Evolutionary conservation across 2,329 filamentous ascomycete species (phyloP), one percentile per base, ranked within the genome.

Genomic region (Penicillium concentricum): DNA sequence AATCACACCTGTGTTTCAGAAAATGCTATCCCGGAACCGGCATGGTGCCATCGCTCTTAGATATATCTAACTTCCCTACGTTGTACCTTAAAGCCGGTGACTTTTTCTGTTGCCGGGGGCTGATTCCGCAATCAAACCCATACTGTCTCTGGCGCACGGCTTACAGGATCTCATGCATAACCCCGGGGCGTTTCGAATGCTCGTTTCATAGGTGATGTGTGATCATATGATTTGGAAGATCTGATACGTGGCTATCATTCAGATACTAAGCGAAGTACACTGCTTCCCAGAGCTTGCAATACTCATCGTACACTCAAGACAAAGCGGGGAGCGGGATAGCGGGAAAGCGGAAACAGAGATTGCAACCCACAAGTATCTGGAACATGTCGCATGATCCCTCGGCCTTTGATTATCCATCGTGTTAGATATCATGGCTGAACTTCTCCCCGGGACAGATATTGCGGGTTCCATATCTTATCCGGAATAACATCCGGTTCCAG

Each of bases 1-100:
- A 58, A 63, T 64, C 44, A 57, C 56, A 39, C 41, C 22, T 22
- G 13, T 60, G 49, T 45, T 59, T 50, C 38, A 58, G 5, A 28
- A n/a, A n/a, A n/a, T 26, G 20, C 37, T 45, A 42, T 46, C 44
- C 59, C 43, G 41, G 45, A 42, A 24, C 24, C 41, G 39, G 49
- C 30, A 47, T 47, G 13, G 46, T 18, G 16, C 26, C 32, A 41
- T 34, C 8, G 15, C 16, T 42, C 48, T 41, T 13, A 52, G 13
- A 54, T 35, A 16, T 43, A 10, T 18, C 9, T 13, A 13, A 18
- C 20, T 48, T 30, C 12, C 22, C 12, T 32, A 16, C 18, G 3
- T 43, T 6, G 46, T 18, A 15, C 18, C 22, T 34, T 48, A n/a
- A 16, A 7, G 15, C 3, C 12, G 35, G 51, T 54, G 2, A 16